phyloP scores from a whole-genome alignment of 176 grass and related monocot genomes.

The Cenchrus americanus region DNA sequence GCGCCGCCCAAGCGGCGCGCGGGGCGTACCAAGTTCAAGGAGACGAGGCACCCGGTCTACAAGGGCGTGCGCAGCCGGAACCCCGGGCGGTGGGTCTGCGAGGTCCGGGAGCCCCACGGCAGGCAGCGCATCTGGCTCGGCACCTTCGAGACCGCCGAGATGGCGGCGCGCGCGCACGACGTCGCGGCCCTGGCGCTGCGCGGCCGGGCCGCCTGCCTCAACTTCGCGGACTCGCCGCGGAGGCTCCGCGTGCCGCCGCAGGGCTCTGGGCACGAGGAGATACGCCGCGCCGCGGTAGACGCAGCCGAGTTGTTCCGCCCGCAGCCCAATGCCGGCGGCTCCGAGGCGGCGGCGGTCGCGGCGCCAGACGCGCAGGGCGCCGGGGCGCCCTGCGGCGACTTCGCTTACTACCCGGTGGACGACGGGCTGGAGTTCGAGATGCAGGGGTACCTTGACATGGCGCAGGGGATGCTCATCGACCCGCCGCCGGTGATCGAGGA shows the following conservation, averaged over 20 bases:
- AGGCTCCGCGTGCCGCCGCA: slow-evolving; percentile 51
- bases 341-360: not conserved
- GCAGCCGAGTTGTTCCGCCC: slow-evolving; percentile 60
- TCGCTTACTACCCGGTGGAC: slow-evolving; percentile 40
- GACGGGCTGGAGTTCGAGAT: slow-evolving; percentile 62
- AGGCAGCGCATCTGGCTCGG: slow-evolving; percentile 73
- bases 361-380: no score
- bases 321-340: not conserved
- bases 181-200: slow-evolving; percentile 77
- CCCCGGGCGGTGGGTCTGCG: slow-evolving; percentile 75
- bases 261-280: slow-evolving; percentile 51
- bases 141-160: slow-evolving; percentile 82
- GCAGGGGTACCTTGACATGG: slow-evolving; percentile 75
- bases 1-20: slow-evolving; percentile 70
- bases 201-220: slow-evolving; percentile 71
- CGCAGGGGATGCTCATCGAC: slow-evolving; percentile 73
- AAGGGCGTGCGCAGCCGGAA: slow-evolving; percentile 69
- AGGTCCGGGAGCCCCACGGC: slow-evolving; percentile 71
- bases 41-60: slow-evolving; percentile 83
- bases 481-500: slow-evolving; percentile 54
- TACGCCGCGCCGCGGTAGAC: slow-evolving; percentile 65
- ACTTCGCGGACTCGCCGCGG: slow-evolving; percentile 77
- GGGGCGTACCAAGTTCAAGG: slow-evolving; percentile 75
- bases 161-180: slow-evolving; percentile 88
- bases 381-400: not conserved